Percentiles rank a stretch among this genome's conserved stretches.
Conservation (phyloP, 2,329 filamentous ascomycete genomes). For the Ophiosphaerella korrae region DNA sequence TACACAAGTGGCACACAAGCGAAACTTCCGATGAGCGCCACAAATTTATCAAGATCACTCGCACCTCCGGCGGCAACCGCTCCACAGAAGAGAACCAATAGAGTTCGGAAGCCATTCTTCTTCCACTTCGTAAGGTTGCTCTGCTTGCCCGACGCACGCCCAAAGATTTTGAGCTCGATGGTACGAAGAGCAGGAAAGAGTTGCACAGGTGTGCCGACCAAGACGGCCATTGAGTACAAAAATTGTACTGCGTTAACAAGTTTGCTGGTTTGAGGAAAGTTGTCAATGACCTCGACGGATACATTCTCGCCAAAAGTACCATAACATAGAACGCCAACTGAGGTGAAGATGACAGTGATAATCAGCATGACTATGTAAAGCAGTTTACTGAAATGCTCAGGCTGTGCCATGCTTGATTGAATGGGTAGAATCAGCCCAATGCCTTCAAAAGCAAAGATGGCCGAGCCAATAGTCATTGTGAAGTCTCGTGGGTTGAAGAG, state of each 20-base stretch:
- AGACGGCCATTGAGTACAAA: slow-evolving; percentile 73
- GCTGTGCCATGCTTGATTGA: slow-evolving; percentile 74
- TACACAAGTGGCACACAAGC: slow-evolving; percentile 78
- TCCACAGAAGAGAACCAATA: slow-evolving; percentile 63
- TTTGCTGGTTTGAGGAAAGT: slow-evolving; percentile 71
- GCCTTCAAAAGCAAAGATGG: slow-evolving; percentile 80
- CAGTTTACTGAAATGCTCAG: slow-evolving; percentile 68
- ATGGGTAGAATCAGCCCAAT: slow-evolving; percentile 79
- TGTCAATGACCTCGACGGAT: slow-evolving; percentile 75
- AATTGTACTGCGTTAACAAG: slow-evolving; percentile 80
- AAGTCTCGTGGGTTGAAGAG: slow-evolving; percentile 73
- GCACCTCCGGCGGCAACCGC: slow-evolving; percentile 67
- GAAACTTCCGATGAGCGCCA: slow-evolving; percentile 73
- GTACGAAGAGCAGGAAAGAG: slow-evolving; percentile 76
- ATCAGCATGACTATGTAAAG: slow-evolving; percentile 73
- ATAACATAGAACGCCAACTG: slow-evolving; percentile 74
- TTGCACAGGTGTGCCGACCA: slow-evolving; percentile 76
- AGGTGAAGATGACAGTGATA: slow-evolving; percentile 74
- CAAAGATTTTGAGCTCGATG: slow-evolving; percentile 70
- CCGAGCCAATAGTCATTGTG: slow-evolving; percentile 72
- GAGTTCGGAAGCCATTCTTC: slow-evolving; percentile 70
- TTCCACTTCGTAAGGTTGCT: slow-evolving; percentile 72
- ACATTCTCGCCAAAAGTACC: slow-evolving; percentile 73
- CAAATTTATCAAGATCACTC: slow-evolving; percentile 74
- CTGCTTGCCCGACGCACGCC: slow-evolving; percentile 69